These are phyloP conservation scores for Paraphaeosphaeria sporulosa DNA, from an alignment of 2,329 filamentous ascomycete genomes.

Conservation along the genomic window DNA sequence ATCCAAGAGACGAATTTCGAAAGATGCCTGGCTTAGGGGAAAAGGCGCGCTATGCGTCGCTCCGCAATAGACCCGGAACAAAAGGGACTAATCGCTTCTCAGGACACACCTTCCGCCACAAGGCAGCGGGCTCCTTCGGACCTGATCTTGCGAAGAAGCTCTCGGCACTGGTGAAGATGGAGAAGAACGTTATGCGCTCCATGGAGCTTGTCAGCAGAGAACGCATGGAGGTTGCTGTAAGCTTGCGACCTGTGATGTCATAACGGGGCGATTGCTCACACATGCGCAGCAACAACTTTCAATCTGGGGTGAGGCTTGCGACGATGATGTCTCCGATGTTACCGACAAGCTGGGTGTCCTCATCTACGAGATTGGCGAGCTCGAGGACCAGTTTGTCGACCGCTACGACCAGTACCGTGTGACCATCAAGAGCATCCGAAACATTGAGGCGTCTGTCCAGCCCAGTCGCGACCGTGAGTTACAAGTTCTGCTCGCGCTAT, in stretches of 20 bases:
- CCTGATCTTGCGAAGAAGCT: conserved; percentile 97
- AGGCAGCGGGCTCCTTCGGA: conserved; percentile 78
- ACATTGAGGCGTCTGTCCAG: conserved; percentile 98
- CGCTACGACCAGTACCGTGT: conserved; percentile 99
- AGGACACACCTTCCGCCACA: conserved; percentile 77
- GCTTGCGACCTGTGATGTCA: conserved; percentile 48
- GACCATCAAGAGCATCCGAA: conserved; percentile 98
- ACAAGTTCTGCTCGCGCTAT: background rate
- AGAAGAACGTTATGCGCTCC: conserved; percentile 99
- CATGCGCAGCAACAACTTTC: conserved; percentile 91
- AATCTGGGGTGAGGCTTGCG: conserved; percentile 93
- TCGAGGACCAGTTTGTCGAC: conserved; percentile 98
- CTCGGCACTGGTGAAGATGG: conserved; percentile 98
- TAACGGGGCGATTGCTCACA: conserved; percentile 27
- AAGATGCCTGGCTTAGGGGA: background rate
- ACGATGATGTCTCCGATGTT: conserved; percentile 98
- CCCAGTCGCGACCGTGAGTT: conserved; percentile 91
- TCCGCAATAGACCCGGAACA: conserved; percentile 9
- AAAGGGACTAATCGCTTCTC: conserved; percentile 18
- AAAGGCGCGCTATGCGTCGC: background rate
- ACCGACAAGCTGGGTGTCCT: conserved; percentile 98
- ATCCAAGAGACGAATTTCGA: background rate
- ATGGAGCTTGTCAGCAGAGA: conserved; percentile 94
- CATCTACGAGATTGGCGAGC: conserved; percentile 97
- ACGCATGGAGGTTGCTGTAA: conserved; percentile 97